Evolutionary conservation across 2,329 filamentous ascomycete genomes (phyloP), one percentile per base, ranked within the genome.

Genomic region (Phaeosphaeriaceae sp.): DNA sequence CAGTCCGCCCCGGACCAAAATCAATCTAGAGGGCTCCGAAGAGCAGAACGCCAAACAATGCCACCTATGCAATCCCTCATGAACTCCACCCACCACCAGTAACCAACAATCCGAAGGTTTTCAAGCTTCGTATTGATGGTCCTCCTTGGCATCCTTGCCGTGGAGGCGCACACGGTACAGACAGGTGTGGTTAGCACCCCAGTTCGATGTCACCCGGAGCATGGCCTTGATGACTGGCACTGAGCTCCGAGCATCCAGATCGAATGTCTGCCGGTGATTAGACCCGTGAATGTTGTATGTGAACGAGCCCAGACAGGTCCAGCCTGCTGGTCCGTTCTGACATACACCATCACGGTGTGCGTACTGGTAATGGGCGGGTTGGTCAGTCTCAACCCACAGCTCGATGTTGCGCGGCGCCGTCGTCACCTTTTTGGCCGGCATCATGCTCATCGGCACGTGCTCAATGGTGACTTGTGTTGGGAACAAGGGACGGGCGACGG

Each of bases 121-220:
- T 57, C 60, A 35, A 64, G 40, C 56, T 9, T 50, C 48, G 28
- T 66, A 66, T 20, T 60, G 39, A n/a, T 52, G 47, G 18, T 56
- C 57, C 46, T 56, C 54, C 13, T 48, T 41, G 12, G 57, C 58
- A 28, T 63, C 58, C 12, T 68, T 58, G 23, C 78, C 78, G 30
- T 76, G 73, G 46, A 80, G 62, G 17, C 77, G 66, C 23, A 79
- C 52, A 11, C 78, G 71, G 54, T 81, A 81, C 28, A 80, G 42
- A 52, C 78, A 81, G 11, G 78, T 79, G 53, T 72, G 72, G 17
- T 73, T 64, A 2, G 63, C 64, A 29, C 77, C 78, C 72, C 74
- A 79, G 52, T 79, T 81, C 42, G 60, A 66, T 9, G 59, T 58
- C 4, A 77, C 74, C 12, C 76, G 66, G 26, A 80, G 56, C 28